Base-by-base conservation (phyloP, 1,139 yeast genomes). In the Debaryomycetaceae sp. region DNA sequence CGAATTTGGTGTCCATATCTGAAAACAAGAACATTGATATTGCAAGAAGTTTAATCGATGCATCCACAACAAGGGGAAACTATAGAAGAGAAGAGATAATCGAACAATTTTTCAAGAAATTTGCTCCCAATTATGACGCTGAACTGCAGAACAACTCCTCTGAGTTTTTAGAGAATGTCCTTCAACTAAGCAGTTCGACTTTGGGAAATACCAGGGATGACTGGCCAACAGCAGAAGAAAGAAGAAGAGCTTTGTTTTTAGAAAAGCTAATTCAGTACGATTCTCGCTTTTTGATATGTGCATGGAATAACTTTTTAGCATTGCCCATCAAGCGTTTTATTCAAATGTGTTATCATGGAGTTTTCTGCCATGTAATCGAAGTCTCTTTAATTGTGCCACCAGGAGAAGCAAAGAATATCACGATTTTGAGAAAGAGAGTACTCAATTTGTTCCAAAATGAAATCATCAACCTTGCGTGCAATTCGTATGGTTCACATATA, bases 161-260 rank as follows among this genome's bases (percentile, higher is more conserved):
- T 22, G 78, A 87, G 53, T 65, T 75, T 40, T 59, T 73, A 40
- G 95, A 87, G 55, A 84, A 83, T 49, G 75, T 85, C 20, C 70
- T 88, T 43, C 78, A 78, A 55, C 68, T 88, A 49, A 72, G 82
- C 4, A 68, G 78, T 1, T 87, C 95, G 0, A 88, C 96, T 1
- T 68, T 87, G 47, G 95, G 95, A 30, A 86, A 87, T 60, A 85
- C 89, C 2, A 77, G 80, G 53, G 95, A 83, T 54, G 96, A 88
- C 60, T 87, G 96, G 95, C 95, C 96, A 40, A 87, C 96, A 1
- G 87, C 93, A 0, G 93, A 86, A 55, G 96, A 88, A 62, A 81
- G 95, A 72, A 83, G 93, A 68, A 74, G 95, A 50, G 75, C 96
- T 0, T 59, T 87, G 31, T 84, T 89, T 55, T 67, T 87, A 48